phyloP scores from a whole-genome alignment of 208 protist genomes.

The Angomonas desouzai region DNA sequence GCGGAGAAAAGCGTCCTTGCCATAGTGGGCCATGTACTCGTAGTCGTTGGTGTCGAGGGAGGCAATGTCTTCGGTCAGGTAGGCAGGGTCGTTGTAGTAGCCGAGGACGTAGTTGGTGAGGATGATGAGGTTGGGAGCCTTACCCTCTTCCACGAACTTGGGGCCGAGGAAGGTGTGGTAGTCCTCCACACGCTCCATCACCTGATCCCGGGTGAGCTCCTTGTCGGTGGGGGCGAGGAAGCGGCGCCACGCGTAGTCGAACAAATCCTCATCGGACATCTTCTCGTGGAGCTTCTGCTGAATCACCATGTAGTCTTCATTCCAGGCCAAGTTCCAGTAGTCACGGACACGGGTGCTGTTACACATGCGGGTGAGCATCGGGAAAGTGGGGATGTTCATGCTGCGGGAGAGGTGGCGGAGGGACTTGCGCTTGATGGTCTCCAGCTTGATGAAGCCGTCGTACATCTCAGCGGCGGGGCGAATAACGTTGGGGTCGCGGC shows the following conservation, averaged over 20 bases:
- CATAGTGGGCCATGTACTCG: slow-evolving; percentile 79
- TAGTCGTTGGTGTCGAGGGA: slow-evolving; percentile 89
- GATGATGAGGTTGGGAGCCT: slow-evolving; percentile 88
- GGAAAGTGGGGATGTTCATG: slow-evolving; percentile 89
- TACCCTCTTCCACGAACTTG: slow-evolving; percentile 81
- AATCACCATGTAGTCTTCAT: slow-evolving; percentile 92
- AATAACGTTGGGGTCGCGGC: slow-evolving; percentile 76
- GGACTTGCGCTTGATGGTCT: slow-evolving; percentile 79
- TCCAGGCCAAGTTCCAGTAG: slow-evolving; percentile 89
- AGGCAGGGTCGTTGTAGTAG: slow-evolving; percentile 92
- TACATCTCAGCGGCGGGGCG: slow-evolving; percentile 87
- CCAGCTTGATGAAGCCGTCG: slow-evolving; percentile 83
- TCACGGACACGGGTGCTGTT: slow-evolving; percentile 79
- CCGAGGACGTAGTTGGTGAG: slow-evolving; percentile 86
- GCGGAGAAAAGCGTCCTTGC: slow-evolving; percentile 89
- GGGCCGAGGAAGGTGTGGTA: slow-evolving; percentile 86
- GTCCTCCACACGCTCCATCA: slow-evolving; percentile 79
- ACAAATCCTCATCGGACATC: slow-evolving; percentile 88
- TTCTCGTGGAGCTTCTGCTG: slow-evolving; percentile 78
- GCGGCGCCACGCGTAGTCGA: slow-evolving; percentile 88
- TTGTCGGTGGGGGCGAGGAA: slow-evolving; percentile 89
- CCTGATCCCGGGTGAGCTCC: slow-evolving; percentile 75
- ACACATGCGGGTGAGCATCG: slow-evolving; percentile 81
- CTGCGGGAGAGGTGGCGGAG: slow-evolving; percentile 82
- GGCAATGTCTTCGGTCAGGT: slow-evolving; percentile 82